Base-by-base conservation (phyloP, 2,329 filamentous ascomycete genomes). In the Ambrosiella xylebori region DNA sequence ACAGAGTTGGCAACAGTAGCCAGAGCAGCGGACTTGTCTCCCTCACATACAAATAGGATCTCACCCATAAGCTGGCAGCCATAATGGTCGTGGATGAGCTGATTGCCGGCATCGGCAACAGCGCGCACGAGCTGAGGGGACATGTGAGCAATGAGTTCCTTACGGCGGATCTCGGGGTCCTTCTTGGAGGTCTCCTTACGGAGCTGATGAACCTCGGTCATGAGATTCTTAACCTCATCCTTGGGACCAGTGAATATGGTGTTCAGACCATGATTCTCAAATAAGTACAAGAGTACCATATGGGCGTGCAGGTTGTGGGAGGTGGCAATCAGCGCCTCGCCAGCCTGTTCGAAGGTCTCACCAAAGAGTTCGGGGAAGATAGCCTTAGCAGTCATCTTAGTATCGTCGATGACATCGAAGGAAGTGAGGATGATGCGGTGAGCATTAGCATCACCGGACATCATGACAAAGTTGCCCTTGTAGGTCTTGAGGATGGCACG, bases 331-430 rank as follows among this genome's bases (percentile, higher is more conserved):
- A 88, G 73, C 61, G 84, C 85, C 63, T 85, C 78, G 1, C 77
- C 72, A 39, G 81, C 74, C 59, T 77, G 76, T 58, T 82, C 75
- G 27, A 78, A 75, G 61, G 82, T 80, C 65, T 87, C 86, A 62
- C 84, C 86, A 15, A 96, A 72, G 11, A 98, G 75, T 69, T 97
- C 91, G 0, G 87, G 77, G 70, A 95, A 88, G 63, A 98, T 86
- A 38, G 86, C 77, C 72, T 95, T 97, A 55, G 82, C 77, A 2
- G 82, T 87, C 66, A 95, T 76, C 63, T 94, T 90, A 8, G 93
- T 98, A 68, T 98, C 93, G 65, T 98, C 93, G 54, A 95, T 82
- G 54, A 95, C 84, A 65, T 97, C 93, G 67, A 90, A 89, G 1
- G 88, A 88, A 1, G 89, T 78, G 58, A 97, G 76, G 39, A 98